Percentiles rank a stretch among this genome's conserved stretches.
These are phyloP conservation scores for Babesia caballi DNA, from an alignment of 169 alveolate species.

Conservation along the genomic window DNA sequence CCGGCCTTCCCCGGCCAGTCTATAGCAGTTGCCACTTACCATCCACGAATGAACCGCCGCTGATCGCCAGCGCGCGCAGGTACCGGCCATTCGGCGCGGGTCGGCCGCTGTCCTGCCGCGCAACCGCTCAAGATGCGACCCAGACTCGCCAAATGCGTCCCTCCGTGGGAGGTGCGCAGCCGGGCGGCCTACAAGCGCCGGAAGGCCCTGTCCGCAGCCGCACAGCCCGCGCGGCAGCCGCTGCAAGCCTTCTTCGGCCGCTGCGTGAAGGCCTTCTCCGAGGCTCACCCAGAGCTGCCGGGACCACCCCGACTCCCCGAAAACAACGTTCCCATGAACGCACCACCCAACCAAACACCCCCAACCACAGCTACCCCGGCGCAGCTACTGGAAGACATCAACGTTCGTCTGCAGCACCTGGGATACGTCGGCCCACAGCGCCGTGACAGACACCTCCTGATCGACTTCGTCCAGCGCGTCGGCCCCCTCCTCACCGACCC, in stretches of 20 bases:
- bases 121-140: background rate
- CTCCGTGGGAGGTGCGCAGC: constrained; percentile 64
- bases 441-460: background rate
- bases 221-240: background rate
- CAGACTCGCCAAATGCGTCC: constrained; percentile 16
- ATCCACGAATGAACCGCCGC: background rate
- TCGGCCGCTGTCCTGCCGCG: too few relatives aligned
- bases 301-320: background rate
- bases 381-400: constrained; percentile 1
- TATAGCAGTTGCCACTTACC: background rate
- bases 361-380: background rate
- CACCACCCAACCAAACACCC: background rate
- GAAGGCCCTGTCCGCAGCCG: background rate
- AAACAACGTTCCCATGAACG: background rate
- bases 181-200: constrained; percentile 26
- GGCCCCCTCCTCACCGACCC: background rate
- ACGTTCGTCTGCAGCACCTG: background rate
- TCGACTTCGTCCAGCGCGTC: constrained; percentile 8
- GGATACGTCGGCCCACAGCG: background rate
- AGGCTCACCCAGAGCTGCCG: background rate
- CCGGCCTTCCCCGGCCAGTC: background rate
- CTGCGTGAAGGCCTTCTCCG: background rate
- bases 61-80: background rate
- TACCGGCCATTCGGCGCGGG: background rate
- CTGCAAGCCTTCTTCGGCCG: background rate